phyloP scores from a whole-genome alignment of 2,329 filamentous ascomycete species.

The Xylariaceae sp. region DNA sequence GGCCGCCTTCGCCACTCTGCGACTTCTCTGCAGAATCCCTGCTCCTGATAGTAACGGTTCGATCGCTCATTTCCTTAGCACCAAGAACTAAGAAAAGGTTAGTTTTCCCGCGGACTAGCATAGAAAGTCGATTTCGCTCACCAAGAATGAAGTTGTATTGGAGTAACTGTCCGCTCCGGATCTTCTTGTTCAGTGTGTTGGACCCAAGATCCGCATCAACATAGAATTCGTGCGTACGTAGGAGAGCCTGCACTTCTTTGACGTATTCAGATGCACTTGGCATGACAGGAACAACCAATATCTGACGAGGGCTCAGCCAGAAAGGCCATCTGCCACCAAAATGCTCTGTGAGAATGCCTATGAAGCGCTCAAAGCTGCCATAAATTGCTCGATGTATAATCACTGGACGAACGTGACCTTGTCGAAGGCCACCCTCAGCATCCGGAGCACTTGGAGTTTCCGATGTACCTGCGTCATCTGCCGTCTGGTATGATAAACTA shows the following conservation, averaged over 20 bases:
- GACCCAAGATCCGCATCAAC: conserved; percentile 73
- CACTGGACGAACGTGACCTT: conserved; percentile 78
- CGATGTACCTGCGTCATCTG: conserved; percentile 42
- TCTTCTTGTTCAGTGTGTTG: conserved; percentile 90
- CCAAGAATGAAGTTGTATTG: conserved; percentile 87
- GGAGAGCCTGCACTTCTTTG: conserved; percentile 71
- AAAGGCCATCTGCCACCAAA: conserved; percentile 89
- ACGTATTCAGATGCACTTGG: conserved; percentile 75
- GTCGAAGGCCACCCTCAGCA: conserved; percentile 58
- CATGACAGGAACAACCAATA: conserved; percentile 79
- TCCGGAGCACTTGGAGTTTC: conserved; percentile 36
- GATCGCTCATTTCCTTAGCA: conserved; percentile 35
- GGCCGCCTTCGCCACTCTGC: conserved; percentile 32
- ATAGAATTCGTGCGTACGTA: conserved; percentile 72
- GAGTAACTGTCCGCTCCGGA: conserved; percentile 77
- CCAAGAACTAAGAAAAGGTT: conserved; percentile 30
- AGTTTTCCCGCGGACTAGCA: neutral
- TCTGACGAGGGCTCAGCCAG: conserved; percentile 84
- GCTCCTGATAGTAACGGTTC: conserved; percentile 35
- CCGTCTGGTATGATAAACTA: conserved; percentile 21
- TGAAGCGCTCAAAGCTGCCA: conserved; percentile 67
- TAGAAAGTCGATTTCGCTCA: conserved; percentile 49
- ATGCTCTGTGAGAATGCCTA: conserved; percentile 82
- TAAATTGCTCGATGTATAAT: conserved; percentile 88
- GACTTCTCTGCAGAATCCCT: conserved; percentile 34